These are phyloP conservation scores for Epichloe brachyelytri DNA, from an alignment of 2,329 filamentous ascomycete species.

Conservation along the genomic window DNA sequence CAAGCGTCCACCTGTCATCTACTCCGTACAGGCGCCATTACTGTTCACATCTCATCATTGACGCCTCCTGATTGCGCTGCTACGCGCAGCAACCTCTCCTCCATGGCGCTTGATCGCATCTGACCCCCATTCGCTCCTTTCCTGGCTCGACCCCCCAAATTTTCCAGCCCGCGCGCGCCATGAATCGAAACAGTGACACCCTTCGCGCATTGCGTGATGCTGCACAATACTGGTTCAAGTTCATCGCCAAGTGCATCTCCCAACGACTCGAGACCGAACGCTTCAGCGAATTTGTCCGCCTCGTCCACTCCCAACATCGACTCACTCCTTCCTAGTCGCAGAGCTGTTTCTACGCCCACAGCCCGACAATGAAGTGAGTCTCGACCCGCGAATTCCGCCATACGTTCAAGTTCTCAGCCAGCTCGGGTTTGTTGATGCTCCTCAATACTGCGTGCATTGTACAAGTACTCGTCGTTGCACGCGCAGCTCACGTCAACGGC, in stretches of 20 bases:
- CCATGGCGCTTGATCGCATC: conserved; percentile 3
- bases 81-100: conserved; percentile 2
- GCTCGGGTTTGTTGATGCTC: conserved; percentile 37
- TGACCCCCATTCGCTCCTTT: conserved; percentile 1
- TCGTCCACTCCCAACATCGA: conserved; percentile 38
- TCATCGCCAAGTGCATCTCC: conserved; percentile 36
- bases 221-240: conserved; percentile 33
- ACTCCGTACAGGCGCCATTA: no score
- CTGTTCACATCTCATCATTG: neutral
- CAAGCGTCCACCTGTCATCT: neutral
- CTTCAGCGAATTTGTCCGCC: conserved; percentile 38
- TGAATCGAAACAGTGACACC: conserved; percentile 15
- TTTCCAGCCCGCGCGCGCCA: conserved; percentile 5
- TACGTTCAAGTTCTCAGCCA: conserved; percentile 45
- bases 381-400: conserved; percentile 46
- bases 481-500: conserved; percentile 6
- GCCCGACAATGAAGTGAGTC: conserved; percentile 30
- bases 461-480: conserved; percentile 44
- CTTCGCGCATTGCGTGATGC: conserved; percentile 15
- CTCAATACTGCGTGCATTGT: conserved; percentile 41
- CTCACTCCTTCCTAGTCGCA: conserved; percentile 37
- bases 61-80: conserved; percentile 3
- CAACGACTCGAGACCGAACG: conserved; percentile 37
- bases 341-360: conserved; percentile 46
- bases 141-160: neutral